phyloP scores from a whole-genome alignment of 225 moss, liverwort and hornwort species.

The Physcomitrellopsis africana region DNA sequence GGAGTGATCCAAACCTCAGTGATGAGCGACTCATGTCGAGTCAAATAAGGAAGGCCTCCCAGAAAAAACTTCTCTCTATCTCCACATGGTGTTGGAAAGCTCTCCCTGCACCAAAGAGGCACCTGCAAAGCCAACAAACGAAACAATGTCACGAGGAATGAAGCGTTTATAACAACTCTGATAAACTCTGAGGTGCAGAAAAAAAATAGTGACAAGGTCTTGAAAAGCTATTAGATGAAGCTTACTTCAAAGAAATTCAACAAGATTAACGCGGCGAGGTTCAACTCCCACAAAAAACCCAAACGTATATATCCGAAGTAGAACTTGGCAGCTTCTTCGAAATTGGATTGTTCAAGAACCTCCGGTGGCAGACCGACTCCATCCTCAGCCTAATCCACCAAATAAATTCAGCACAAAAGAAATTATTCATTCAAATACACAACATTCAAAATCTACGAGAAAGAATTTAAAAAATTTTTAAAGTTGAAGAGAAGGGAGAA shows the following conservation, averaged over 20 bases:
- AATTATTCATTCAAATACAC: neutral
- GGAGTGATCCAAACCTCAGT: slow-evolving; percentile 58
- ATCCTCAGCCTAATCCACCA: slow-evolving; percentile 77
- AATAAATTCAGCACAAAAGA: neutral
- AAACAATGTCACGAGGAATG: neutral
- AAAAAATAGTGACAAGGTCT: neutral
- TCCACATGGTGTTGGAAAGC: slow-evolving; percentile 83
- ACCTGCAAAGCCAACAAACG: slow-evolving; percentile 53
- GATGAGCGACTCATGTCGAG: slow-evolving; percentile 73
- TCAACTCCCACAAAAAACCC: slow-evolving; percentile 70
- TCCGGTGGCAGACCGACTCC: slow-evolving; percentile 86
- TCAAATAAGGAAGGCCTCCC: slow-evolving; percentile 81
- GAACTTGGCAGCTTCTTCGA: slow-evolving; percentile 68
- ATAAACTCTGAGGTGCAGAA: neutral
- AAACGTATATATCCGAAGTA: slow-evolving; percentile 82
- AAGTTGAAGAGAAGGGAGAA: too few relatives aligned
- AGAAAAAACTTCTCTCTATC: slow-evolving; percentile 60
- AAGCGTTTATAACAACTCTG: neutral
- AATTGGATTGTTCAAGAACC: slow-evolving; percentile 75
- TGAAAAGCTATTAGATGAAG: neutral
- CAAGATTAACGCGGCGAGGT: slow-evolving; percentile 76
- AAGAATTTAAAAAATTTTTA: too few relatives aligned
- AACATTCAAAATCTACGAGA: neutral
- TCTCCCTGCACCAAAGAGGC: slow-evolving; percentile 91
- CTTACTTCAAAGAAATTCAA: slow-evolving; percentile 94